Percentiles rank a stretch among this genome's conserved stretches.
phyloP scores from a whole-genome alignment of 495 filamentous ascomycete genomes.

The Neurospora sp. region DNA sequence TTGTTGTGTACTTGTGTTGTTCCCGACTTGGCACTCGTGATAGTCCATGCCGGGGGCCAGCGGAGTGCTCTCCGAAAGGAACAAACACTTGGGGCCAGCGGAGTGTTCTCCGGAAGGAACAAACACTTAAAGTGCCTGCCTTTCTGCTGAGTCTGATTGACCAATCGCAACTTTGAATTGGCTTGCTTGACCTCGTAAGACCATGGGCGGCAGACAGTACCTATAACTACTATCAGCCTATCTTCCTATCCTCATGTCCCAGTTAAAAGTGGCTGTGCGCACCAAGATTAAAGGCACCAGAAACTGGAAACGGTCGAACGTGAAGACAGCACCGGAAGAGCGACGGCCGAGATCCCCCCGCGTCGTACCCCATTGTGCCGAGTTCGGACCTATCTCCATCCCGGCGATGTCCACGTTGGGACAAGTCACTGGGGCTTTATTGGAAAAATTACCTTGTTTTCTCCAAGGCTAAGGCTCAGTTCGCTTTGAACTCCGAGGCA shows the following conservation, averaged over 20 bases:
- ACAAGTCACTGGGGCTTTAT: not conserved
- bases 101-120: not conserved
- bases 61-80: not conserved
- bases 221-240: not conserved
- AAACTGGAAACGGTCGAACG: not conserved
- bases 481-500: not conserved
- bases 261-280: not conserved
- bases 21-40: not conserved
- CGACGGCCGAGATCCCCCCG: not conserved
- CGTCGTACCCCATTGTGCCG: not conserved
- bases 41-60: not conserved
- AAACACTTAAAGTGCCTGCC: not conserved
- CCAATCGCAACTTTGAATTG: not conserved
- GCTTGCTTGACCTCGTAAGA: not conserved
- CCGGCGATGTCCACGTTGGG: not conserved
- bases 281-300: not conserved
- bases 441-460: not conserved
- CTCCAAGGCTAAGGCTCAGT: not conserved
- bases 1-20: not conserved
- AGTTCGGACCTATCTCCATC: not conserved
- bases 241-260: not conserved
- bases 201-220: not conserved
- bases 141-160: not conserved
- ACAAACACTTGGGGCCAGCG: not conserved
- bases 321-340: not conserved